Evolutionary conservation across 1,284 basidiomycete species (phyloP), one percentile per base, ranked within the genome.

Genomic region (Taiwanofungus camphoratus): DNA sequence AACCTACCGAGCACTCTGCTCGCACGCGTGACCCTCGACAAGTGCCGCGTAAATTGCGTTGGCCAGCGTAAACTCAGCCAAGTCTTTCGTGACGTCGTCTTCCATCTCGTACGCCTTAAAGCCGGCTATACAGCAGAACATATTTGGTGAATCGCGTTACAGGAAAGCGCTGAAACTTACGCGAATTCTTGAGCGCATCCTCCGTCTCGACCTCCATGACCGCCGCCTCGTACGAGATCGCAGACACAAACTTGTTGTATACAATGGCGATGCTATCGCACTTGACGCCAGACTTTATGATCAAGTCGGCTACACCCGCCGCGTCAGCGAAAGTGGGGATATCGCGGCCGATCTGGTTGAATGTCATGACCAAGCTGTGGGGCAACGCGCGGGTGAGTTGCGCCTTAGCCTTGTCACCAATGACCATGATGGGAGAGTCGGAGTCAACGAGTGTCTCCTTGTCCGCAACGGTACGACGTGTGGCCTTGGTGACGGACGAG

Each of bases 321-420:
- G 96, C 96, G 61, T 99, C 96, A 38, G 89, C 86, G 64, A 99
- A 99, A 3, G 94, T 96, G 36, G 95, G 96, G 55, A 99, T 88
- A 63, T 95, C 89, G 65, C 92, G 87, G 55, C 95, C 96, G 58
- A 99, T 91, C 70, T 94, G 92, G 76, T 94, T 97, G 81, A 99
- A 96, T 24, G 92, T 84, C 61, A 99, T 70, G 43, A 76, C 73
- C 51, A 97, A 67, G 71, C 90, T 87, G 47, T 81, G 58, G 48
- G 76, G 66, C 31, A 87, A 59, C 26, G 70, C 63, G 58, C 94
- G 83, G 18, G 75, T 68, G 48, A 99, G 82, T 71, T 99, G 95
- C 34, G 80, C 79, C 76, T 98, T 98, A 63, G 91, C 87, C 80
- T 98, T 98, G 80, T 99, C 95, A 53, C 95, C 96, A 50, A 99